phyloP scores from a whole-genome alignment of 768 basidiomycete species.

The Kwoniella bestiolae region DNA sequence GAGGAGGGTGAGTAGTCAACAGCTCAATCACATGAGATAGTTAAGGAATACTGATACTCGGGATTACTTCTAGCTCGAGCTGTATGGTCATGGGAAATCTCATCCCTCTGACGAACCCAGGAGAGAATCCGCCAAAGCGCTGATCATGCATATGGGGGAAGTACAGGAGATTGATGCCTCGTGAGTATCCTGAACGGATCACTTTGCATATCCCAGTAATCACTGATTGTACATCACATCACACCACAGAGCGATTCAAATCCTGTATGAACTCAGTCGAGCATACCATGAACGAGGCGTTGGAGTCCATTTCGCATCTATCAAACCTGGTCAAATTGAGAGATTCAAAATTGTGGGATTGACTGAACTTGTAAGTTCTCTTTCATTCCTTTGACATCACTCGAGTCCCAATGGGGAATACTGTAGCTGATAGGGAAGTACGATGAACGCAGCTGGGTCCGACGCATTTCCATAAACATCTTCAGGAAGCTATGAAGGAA shows the following conservation, averaged over 20 bases:
- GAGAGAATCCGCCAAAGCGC: conserved; percentile 70
- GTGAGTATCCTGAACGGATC: too few species aligned
- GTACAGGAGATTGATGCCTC: conserved; percentile 83
- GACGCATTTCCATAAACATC: conserved; percentile 46
- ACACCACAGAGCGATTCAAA: conserved; percentile 74
- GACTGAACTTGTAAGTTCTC: conserved; percentile 43
- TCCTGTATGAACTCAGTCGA: conserved; percentile 75
- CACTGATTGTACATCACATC: background rate
- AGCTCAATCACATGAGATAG: background rate
- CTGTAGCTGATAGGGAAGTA: too few species aligned
- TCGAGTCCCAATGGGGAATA: too few species aligned
- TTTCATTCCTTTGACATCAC: background rate
- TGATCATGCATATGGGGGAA: conserved; percentile 94
- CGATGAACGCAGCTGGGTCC: conserved; percentile 43
- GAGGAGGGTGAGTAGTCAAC: conserved; percentile 64
- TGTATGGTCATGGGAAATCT: conserved; percentile 76
- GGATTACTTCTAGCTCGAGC: conserved; percentile 67
- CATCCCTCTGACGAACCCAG: conserved; percentile 88
- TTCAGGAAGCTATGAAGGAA: conserved; percentile 47
- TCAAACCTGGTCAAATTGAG: conserved; percentile 45
- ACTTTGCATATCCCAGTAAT: background rate
- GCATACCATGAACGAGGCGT: conserved; percentile 70
- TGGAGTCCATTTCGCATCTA: conserved; percentile 57
- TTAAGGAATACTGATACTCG: background rate
- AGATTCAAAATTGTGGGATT: conserved; percentile 54